Conservation (phyloP, 371 early-diverging fungal species). For the Dinochytrium kinnereticum region DNA sequence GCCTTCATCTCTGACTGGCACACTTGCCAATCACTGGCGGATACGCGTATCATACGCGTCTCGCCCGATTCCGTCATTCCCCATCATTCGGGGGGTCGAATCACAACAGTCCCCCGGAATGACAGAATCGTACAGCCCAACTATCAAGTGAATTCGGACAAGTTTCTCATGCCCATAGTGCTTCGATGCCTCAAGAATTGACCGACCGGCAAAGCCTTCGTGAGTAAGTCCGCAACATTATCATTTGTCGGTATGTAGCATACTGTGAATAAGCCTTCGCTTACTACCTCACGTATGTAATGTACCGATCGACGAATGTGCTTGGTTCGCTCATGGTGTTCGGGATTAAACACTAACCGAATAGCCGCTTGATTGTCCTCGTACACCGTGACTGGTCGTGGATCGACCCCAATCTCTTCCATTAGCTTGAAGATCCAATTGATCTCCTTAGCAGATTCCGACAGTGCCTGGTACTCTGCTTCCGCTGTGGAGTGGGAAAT, state of each 20-base stretch:
- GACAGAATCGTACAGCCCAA: no score
- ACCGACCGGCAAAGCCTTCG: not conserved
- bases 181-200: not conserved
- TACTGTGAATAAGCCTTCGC: not conserved
- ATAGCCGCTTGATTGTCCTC: conserved; percentile 10
- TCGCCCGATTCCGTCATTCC: no score
- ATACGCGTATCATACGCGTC: no score
- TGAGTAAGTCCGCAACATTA: conserved; percentile 17
- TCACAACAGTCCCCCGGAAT: no score
- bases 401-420: not conserved
- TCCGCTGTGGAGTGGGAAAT: conserved; percentile 1
- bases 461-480: conserved; percentile 8
- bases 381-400: not conserved
- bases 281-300: conserved; percentile 8
- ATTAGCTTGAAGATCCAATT: conserved; percentile 12
- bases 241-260: not conserved
- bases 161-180: not conserved
- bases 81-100: no score
- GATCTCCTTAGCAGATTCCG: conserved; percentile 7
- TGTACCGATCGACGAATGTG: conserved; percentile 6
- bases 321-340: conserved; percentile 14
- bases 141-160: no score
- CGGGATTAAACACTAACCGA: conserved; percentile 8
- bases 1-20: no score
- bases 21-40: no score